phyloP scores from a whole-genome alignment of 164 flowering plant species.

The Nelumbo lutea region DNA sequence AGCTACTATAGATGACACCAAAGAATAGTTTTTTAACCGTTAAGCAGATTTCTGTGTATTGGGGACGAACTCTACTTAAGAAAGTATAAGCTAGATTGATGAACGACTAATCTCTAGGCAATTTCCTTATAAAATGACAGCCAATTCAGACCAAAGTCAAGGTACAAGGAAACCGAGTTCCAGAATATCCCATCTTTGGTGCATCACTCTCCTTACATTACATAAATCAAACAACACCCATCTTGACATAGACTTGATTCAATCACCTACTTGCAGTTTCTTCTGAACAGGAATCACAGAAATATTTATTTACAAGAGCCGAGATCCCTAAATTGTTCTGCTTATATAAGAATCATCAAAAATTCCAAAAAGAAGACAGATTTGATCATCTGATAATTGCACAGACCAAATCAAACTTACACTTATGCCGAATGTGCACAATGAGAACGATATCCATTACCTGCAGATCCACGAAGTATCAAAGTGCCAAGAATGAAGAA shows the following conservation, averaged over 20 bases:
- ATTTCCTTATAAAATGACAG: neutral
- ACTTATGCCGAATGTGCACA: neutral
- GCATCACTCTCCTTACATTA: neutral
- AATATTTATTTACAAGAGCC: neutral
- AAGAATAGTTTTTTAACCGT: neutral
- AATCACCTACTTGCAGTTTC: neutral
- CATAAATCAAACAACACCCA: neutral
- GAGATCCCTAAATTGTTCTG: conserved; percentile 6
- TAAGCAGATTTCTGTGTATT: neutral
- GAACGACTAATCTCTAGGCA: too few relatives aligned
- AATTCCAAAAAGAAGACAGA: neutral
- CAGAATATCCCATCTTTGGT: neutral
- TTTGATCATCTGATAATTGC: neutral
- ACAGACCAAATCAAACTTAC: conserved; percentile 7
- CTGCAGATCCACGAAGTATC: conserved; percentile 43
- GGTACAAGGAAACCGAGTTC: neutral
- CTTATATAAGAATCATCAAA: neutral
- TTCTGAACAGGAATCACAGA: neutral
- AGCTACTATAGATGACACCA: neutral
- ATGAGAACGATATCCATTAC: conserved; percentile 25
- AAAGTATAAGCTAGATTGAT: neutral
- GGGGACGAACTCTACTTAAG: neutral
- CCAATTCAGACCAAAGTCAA: neutral
- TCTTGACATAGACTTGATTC: neutral
- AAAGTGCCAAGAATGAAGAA: conserved; percentile 25